Percentiles rank a stretch among this genome's conserved stretches.
These are phyloP conservation scores for Cucurbita ficifolia DNA, from an alignment of 306 rosid genomes.

Conservation along the genomic window DNA sequence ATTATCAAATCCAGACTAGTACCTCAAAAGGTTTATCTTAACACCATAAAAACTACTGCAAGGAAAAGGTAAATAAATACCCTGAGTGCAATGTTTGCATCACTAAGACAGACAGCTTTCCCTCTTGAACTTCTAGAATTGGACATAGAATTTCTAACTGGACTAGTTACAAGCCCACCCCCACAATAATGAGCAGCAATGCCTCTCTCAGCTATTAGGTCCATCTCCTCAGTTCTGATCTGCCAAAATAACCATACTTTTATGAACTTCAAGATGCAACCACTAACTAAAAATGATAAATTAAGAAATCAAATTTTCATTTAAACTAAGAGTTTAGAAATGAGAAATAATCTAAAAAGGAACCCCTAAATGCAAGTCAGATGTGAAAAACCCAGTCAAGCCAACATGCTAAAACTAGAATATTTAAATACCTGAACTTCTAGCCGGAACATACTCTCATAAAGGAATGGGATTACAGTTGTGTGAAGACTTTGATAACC, in stretches of 20 bases:
- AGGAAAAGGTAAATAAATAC: constrained; percentile 27
- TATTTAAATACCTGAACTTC: constrained; percentile 73
- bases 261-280: neutral
- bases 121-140: constrained; percentile 62
- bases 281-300: neutral
- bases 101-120: constrained; percentile 73
- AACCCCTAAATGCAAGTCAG: constrained; percentile 3
- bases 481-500: constrained; percentile 98
- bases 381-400: constrained; percentile 2
- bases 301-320: neutral
- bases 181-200: constrained; percentile 98
- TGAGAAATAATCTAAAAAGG: constrained; percentile 5
- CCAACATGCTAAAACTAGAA: constrained; percentile 6
- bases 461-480: constrained; percentile 84
- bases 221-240: constrained; percentile 97
- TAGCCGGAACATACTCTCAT: constrained; percentile 85
- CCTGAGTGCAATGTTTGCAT: constrained; percentile 96
- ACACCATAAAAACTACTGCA: constrained; percentile 16
- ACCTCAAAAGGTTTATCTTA: constrained; percentile 2
- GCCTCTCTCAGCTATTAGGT: constrained; percentile 96
- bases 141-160: constrained; percentile 56
- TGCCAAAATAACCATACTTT: constrained; percentile 20
- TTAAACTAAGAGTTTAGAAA: neutral
- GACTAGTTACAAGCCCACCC: constrained; percentile 46
- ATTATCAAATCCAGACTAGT: constrained; percentile 13